These are phyloP conservation scores for Saussurea involucrata DNA, from an alignment of 129 eudicot genomes.

Conservation along the genomic window DNA sequence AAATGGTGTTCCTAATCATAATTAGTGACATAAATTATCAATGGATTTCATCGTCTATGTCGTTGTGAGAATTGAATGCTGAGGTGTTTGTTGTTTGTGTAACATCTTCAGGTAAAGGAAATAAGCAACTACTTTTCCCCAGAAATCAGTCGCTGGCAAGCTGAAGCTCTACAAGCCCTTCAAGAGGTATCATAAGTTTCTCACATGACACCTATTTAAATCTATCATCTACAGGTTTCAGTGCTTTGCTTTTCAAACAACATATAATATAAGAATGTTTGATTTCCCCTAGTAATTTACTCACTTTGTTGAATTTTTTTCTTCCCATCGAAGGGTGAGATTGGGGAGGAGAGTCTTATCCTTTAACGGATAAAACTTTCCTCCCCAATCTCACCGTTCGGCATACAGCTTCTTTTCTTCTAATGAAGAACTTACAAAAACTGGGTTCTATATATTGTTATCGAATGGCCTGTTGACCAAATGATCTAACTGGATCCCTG, in stretches of 20 bases:
- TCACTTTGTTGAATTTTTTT: no score
- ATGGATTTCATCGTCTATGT: neutral
- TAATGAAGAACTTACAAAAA: no score
- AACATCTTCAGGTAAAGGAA: slow-evolving; percentile 52
- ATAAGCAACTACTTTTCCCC: slow-evolving; percentile 40
- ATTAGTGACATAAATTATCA: neutral
- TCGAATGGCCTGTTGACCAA: neutral
- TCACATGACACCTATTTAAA: neutral
- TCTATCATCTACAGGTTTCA: neutral
- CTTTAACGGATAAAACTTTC: no score
- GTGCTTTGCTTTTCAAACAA: neutral
- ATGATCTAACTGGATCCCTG: neutral
- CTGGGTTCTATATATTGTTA: no score
- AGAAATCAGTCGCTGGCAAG: slow-evolving; percentile 54
- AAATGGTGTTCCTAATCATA: neutral
- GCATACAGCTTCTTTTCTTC: no score
- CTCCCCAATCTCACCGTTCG: no score
- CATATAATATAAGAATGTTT: no score
- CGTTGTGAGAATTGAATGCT: neutral
- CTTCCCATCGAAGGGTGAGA: no score
- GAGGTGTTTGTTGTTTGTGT: neutral
- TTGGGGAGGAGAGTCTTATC: no score
- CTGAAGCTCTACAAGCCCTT: slow-evolving; percentile 66
- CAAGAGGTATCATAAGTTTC: slow-evolving; percentile 54
- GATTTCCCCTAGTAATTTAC: no score